Evolutionary conservation across 2,329 filamentous ascomycete species (phyloP), one percentile per base, ranked within the genome.

Genomic region (Fonsecaea multimorphosa): DNA sequence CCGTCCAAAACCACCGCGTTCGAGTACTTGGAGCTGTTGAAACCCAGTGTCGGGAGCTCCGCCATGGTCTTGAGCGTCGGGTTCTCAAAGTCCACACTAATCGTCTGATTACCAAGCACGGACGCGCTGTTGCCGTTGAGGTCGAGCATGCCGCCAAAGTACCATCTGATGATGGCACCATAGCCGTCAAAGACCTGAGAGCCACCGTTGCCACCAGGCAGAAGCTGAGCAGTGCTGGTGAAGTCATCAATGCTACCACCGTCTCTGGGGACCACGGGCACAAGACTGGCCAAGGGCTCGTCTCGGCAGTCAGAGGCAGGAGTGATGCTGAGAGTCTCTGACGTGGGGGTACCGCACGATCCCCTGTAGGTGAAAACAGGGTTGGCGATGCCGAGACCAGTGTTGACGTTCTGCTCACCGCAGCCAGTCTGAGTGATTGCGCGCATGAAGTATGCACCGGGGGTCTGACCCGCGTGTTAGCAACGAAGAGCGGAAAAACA

Each of bases 401-500:
- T 61, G 65, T 71, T 71, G 12, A 51, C 16, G 36, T 34, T 55
- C 8, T 19, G 49, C 27, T 46, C 58, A 58, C 65, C 68, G 44
- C 69, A 71, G 29, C 66, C 67, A 22, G 64, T 68, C 38, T 72
- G 70, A 27, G 64, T 68, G 36, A 72, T 63, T 27, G 70, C 70
- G 40, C 70, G 69, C 32, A 72, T 64, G 64, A 63, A 72, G 58
- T 72, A 71, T 32, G 67, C 66, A 32, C 65, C 69, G 40, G 55
- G 60, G 24, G 67, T 63, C 68, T 71, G 38, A 5, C 44, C n/a
- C 14, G 16, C n/a, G 27, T 46, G 58, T 63, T 44, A 65, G 53
- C 14, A 44, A 11, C 51, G 29, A 8, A 19, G 2, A 27, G 29
- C 29, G 14, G 46, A 16, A 19, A 19, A 1, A 7, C 8, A 34